Percentiles rank a stretch among this genome's conserved stretches.
Evolutionary conservation across 2,329 filamentous ascomycete species (phyloP).

Genomic region (Chaetomium strumarium): DNA sequence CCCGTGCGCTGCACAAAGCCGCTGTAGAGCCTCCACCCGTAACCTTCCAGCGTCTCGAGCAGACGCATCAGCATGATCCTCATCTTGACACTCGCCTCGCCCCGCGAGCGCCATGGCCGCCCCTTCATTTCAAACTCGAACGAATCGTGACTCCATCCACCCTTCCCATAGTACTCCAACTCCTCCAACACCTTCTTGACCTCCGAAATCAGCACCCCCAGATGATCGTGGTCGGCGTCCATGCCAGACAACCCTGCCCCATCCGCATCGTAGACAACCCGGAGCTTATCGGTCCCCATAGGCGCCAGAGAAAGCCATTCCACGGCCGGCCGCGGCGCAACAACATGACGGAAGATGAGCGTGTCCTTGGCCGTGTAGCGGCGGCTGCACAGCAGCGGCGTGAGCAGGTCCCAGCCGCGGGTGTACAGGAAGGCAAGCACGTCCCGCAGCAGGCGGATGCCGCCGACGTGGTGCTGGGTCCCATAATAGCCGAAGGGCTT

Average conservation of each 20-base stretch:
- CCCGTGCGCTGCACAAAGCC: slow-evolving; percentile 17
- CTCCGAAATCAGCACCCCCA: slow-evolving; percentile 10
- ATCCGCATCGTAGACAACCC: slow-evolving; percentile 15
- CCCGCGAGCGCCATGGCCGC: slow-evolving; percentile 17
- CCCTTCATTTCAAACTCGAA: slow-evolving; percentile 23
- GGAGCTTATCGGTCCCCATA: slow-evolving; percentile 7
- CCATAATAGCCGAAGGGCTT: slow-evolving; percentile 18
- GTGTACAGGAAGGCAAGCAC: slow-evolving; percentile 21
- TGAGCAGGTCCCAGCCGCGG: slow-evolving; percentile 18
- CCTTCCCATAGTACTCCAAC: slow-evolving; percentile 13
- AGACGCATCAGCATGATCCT: slow-evolving; percentile 19
- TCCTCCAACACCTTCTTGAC: slow-evolving; percentile 14
- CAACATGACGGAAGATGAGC: slow-evolving; percentile 16
- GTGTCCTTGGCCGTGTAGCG: slow-evolving; percentile 21
- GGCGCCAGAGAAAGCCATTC: slow-evolving; percentile 20
- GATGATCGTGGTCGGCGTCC: slow-evolving; percentile 7
- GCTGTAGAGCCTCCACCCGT: slow-evolving; percentile 20
- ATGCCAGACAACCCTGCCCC: background rate
- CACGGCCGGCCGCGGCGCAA: background rate
- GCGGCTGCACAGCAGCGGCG: slow-evolving; percentile 12
- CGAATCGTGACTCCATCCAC: slow-evolving; percentile 19
- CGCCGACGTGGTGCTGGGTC: slow-evolving; percentile 14
- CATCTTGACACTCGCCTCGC: slow-evolving; percentile 14
- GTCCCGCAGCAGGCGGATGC: slow-evolving; percentile 21
- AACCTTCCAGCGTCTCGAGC: slow-evolving; percentile 19